Percentiles rank a stretch among this genome's conserved stretches.
Conservation (phyloP, 2,329 filamentous ascomycete genomes). For the Fusarium mundagurra region DNA sequence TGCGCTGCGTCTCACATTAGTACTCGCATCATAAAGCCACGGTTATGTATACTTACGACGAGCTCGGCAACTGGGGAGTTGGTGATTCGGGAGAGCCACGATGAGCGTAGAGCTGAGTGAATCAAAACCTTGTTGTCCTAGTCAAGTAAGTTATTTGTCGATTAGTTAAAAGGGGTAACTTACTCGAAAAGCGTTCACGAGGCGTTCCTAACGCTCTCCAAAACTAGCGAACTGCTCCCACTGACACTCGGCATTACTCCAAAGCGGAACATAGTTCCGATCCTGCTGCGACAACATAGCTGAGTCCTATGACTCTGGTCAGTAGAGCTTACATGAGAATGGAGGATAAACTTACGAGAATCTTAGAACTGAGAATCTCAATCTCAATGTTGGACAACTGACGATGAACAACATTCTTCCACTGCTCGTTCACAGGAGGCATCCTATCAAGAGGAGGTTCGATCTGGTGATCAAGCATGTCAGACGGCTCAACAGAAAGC, state of each 20-base stretch:
- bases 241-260: constrained; percentile 37
- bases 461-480: constrained; percentile 20
- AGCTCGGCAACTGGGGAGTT: constrained; percentile 36
- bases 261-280: constrained; percentile 30
- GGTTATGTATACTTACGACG: constrained; percentile 7
- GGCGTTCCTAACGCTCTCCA: constrained; percentile 38
- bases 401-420: constrained; percentile 35
- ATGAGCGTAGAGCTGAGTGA: constrained; percentile 36
- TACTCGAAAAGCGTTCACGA: constrained; percentile 37
- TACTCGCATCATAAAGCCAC: accelerated
- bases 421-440: constrained; percentile 25
- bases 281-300: constrained; percentile 33
- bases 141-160: neutral
- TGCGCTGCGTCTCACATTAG: constrained; percentile 26
- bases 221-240: constrained; percentile 40
- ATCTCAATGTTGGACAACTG: constrained; percentile 35
- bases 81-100: constrained; percentile 34
- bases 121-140: constrained; percentile 39
- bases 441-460: constrained; percentile 20
- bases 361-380: constrained; percentile 32
- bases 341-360: constrained; percentile 6
- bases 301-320: constrained; percentile 4
- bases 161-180: neutral
- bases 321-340: neutral
- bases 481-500: neutral